Evolutionary conservation across 2,329 filamentous ascomycete genomes (phyloP).

Genomic region (Coniochaeta sp.): DNA sequence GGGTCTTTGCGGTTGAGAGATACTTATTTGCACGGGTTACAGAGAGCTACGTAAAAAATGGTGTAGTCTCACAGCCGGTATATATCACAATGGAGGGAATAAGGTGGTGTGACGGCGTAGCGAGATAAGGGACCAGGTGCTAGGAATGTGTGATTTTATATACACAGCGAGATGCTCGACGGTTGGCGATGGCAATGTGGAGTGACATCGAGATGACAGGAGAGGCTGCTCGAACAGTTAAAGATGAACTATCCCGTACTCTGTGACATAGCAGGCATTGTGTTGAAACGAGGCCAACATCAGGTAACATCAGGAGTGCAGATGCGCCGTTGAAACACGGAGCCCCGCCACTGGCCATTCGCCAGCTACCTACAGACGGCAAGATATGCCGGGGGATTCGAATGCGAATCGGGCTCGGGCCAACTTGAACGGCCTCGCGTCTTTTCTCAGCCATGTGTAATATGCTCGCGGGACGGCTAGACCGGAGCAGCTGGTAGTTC

Average conservation of each 20-base stretch:
- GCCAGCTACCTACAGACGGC: not conserved
- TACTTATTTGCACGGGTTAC: not conserved
- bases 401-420: not conserved
- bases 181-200: not conserved
- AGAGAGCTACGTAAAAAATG: too few species aligned
- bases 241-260: not conserved
- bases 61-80: too few species aligned
- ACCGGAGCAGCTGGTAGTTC: not conserved
- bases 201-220: not conserved
- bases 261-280: not conserved
- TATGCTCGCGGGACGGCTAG: not conserved
- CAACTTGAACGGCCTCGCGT: not conserved
- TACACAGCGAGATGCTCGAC: not conserved
- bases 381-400: not conserved
- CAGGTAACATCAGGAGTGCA: not conserved
- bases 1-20: not conserved
- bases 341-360: not conserved
- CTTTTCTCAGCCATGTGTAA: not conserved
- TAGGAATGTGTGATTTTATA: not conserved
- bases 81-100: too few species aligned
- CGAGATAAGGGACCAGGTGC: not conserved
- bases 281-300: not conserved
- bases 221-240: conserved; percentile 10
- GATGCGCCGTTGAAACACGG: not conserved
- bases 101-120: not conserved